Evolutionary conservation across 345 rosid species (phyloP).

Genomic region (Eucalyptus brandiana): DNA sequence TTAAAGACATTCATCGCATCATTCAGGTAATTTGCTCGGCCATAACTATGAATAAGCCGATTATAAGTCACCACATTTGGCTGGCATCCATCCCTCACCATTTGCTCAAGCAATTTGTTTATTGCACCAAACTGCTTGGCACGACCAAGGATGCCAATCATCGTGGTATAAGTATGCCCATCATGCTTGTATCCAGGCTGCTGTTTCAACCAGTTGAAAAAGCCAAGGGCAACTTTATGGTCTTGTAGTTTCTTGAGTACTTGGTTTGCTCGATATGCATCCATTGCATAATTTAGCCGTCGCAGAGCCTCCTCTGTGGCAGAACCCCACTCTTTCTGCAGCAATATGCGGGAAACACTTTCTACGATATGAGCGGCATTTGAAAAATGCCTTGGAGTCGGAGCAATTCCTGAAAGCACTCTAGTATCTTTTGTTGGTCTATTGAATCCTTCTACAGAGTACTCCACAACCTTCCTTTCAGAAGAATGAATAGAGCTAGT

Average conservation of each 20-base stretch:
- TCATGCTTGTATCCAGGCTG: conserved; percentile 75
- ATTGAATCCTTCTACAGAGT: conserved; percentile 11
- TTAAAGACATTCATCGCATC: conserved; percentile 66
- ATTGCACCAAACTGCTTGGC: conserved; percentile 63
- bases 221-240: conserved; percentile 64
- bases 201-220: conserved; percentile 74
- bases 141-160: conserved; percentile 92
- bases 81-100: conserved; percentile 70
- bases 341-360: conserved; percentile 39
- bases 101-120: conserved; percentile 64
- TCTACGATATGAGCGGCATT: conserved; percentile 30
- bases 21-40: conserved; percentile 79
- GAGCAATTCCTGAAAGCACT: conserved; percentile 11
- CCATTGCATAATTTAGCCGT: conserved; percentile 32
- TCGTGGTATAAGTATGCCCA: conserved; percentile 88
- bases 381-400: conserved; percentile 26
- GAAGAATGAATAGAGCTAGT: conserved; percentile 14
- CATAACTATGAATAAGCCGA: conserved; percentile 87
- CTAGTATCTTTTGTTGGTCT: conserved; percentile 31
- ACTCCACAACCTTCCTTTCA: conserved; percentile 19
- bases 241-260: conserved; percentile 75
- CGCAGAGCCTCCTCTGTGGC: conserved; percentile 63
- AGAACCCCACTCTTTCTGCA: conserved; percentile 60
- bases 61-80: conserved; percentile 90
- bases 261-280: conserved; percentile 90